Evolutionary conservation across 176 grass and related monocot species (phyloP), one percentile per base, ranked within the genome.

Genomic region (Lolium perenne): DNA sequence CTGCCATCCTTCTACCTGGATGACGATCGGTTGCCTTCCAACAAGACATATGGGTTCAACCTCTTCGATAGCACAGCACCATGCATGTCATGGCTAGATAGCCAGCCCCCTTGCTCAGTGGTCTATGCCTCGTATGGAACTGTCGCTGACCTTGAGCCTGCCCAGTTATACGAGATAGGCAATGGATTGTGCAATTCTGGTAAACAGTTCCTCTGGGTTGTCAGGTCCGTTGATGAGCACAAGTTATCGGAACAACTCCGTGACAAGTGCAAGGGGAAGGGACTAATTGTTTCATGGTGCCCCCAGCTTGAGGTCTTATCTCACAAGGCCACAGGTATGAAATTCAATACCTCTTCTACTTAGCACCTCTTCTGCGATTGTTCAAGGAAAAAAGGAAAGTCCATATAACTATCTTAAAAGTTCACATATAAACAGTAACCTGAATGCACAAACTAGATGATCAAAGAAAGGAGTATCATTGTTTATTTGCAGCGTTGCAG

Each of bases 1-100:
- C 1, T 88, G 21, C 82, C 82, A 0, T 91, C 45, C 0, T 74
- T 74, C 71, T 73, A 73, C 5, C 70, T 73, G 2, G 70, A 73
- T 12, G 70, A 73, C n/a, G 11, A 73, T 7, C 70, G 70, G 20
- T 23, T 73, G 70, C 70, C 70, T 7, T 73, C 70, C 70, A 73
- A 73, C 8, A 73, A 73, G 70, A 73, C 70, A 13, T 73, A 73
- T 3, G 70, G 70, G 20, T 73, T 73, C 10, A 43, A 73, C 70
- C 43, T 73, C 70, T 48, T 73, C 11, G 43, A 23, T 20, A 25
- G n/a, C 43, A 25, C 71, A 74, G 6, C 45, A 4, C 45, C 71
- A 1, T 74, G 71, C 45, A 74, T 74, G 43, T 45, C 71, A 49
- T 74, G 71, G 13, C 71, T 74, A 14, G 71, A 51, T 51, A 29